Conservation (phyloP, 345 rosid genomes). For the Erodium maritimum region DNA sequence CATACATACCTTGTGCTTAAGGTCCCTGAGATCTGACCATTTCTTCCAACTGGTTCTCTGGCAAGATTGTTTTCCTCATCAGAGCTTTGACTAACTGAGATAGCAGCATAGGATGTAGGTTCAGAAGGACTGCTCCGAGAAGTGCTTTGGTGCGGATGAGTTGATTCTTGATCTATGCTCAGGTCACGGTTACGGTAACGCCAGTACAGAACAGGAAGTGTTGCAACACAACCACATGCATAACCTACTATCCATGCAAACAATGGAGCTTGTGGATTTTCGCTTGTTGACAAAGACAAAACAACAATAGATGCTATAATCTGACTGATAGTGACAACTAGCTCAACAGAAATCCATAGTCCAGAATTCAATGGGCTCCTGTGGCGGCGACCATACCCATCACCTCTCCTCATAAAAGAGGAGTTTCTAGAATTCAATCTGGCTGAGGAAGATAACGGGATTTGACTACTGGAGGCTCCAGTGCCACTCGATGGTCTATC, state of each 20-base stretch:
- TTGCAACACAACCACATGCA: constrained; percentile 70
- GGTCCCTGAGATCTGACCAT: constrained; percentile 24
- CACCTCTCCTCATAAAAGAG: constrained; percentile 37
- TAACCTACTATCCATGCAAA: constrained; percentile 78
- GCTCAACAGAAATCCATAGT: constrained; percentile 74
- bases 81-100: constrained; percentile 42
- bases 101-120: constrained; percentile 45
- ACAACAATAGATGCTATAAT: constrained; percentile 71
- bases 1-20: constrained; percentile 35
- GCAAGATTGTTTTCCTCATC: constrained; percentile 37
- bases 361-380: constrained; percentile 79
- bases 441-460: constrained; percentile 24
- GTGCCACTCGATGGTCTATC: constrained; percentile 22
- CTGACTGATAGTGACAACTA: constrained; percentile 55
- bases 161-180: constrained; percentile 27
- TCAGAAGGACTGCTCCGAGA: constrained; percentile 30
- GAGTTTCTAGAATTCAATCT: constrained; percentile 27
- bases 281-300: constrained; percentile 48
- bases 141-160: constrained; percentile 28
- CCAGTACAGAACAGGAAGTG: constrained; percentile 76
- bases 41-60: constrained; percentile 17
- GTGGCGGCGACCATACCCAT: constrained; percentile 32
- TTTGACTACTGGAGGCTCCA: constrained; percentile 13
- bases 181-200: constrained; percentile 45
- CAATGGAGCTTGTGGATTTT: constrained; percentile 69